Evolutionary conservation across 2,329 filamentous ascomycete species (phyloP), one percentile per base, ranked within the genome.

Genomic region (Fonsecaea nubica): DNA sequence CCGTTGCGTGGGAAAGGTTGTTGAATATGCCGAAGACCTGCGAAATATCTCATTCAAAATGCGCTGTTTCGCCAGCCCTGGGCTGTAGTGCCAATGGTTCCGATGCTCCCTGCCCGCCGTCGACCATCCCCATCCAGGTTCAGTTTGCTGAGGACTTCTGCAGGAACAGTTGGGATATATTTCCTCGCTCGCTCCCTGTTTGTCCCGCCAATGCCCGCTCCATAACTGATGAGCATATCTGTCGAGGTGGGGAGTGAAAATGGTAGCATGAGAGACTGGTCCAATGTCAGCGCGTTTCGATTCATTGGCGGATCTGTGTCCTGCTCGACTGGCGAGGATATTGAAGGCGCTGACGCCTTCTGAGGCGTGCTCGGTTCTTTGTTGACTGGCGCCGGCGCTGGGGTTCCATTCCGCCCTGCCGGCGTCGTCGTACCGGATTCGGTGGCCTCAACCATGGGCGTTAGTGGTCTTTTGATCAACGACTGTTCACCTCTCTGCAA

Each of bases 181-280:
- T 97, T 97, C 71, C 92, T 86, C 78, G 96, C 95, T 64, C 93
- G 86, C 79, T 98, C 95, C 69, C 91, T 86, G 80, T 99, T 97
- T 55, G 95, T 83, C 0, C 95, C 95, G 4, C 95, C 95, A 75
- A 98, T 95, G 0, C 95, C 95, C 12, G 95, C 93, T 0, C 95
- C 95, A 75, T 96, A 99, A 71, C 90, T 94, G 56, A 99, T 88
- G 56, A 98, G 85, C 95, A 99, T 99, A 77, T 99, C 95, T 32
- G 93, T 98, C 64, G 92, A 95, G 1, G 94, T 97, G 1, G 95
- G 95, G 33, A 99, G 83, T n/a, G 91, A 90, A 77, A 99, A 99
- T 0, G 95, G 95, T 32, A 99, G 85, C 86, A 97, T 96, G 66
- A 97, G 83, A 2, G 93, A 91, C 2, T 94, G 92, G 75, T 98